Base-by-base conservation (phyloP, 2,329 filamentous ascomycete genomes). In the Aureobasidium sp. region DNA sequence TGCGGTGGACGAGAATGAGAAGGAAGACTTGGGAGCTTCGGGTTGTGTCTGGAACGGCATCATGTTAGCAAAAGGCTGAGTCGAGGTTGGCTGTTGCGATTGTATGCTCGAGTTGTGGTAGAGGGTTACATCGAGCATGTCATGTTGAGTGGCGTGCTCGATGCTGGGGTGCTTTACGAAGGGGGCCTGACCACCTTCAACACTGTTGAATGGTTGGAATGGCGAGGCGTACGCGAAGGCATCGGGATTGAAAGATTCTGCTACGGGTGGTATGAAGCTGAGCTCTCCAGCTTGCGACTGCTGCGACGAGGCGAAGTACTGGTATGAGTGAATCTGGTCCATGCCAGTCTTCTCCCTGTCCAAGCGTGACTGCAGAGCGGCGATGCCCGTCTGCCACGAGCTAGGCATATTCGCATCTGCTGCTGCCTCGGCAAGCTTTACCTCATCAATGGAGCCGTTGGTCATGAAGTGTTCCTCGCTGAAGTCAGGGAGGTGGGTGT, bases 131-230 rank as follows among this genome's bases (percentile, higher is more conserved):
- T 24, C 53, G 29, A 57, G 27, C 53, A 57, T 46, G 27, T 44
- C 53, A 57, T 46, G 53, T 57, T 57, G 53, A 36, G 27, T 57
- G 53, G 17, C 29, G 12, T 26, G 53, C 17, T 57, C 39, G 41
- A 34, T 4, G 53, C 26, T 8, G 39, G 29, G 53, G 29, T 46
- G 53, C 17, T 36, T 57, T 57, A 57, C 53, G 41, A 57, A 46
- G 53, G 53, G 13, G n/a, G 20, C 13, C 17, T 26, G 27, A 36
- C 13, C 39, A 17, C 37, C 52, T 46, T 57, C 53, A 46, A 57
- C 53, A 57, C 53, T 57, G 53, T 57, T 57, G 53, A 24, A 26
- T 34, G 27, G 53, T 57, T 57, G 53, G 29, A 17, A 57, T 43
- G 39, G 52, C 27, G 7, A 37, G 26, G 24, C 26, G n/a, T 43